Conservation (phyloP, 2,329 filamentous ascomycete species). For the Hypoxylon sp. region DNA sequence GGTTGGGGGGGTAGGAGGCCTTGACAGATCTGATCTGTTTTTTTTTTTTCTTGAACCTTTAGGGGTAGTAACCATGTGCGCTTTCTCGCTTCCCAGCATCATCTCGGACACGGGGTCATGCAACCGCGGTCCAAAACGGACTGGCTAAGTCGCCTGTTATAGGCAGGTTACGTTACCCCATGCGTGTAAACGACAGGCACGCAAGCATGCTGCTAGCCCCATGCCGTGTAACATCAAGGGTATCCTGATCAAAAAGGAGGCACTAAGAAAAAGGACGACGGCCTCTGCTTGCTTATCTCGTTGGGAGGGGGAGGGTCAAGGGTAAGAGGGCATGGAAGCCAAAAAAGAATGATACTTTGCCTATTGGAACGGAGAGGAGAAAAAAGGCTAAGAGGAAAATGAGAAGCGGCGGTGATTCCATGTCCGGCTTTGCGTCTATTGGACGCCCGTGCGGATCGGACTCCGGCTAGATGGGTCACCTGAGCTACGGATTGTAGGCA, state of each 20-base stretch:
- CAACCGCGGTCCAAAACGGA: conserved; percentile 45
- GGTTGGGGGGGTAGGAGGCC: conserved; percentile 21
- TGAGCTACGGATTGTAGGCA: conserved; percentile 4
- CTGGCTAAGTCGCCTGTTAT: conserved; percentile 32
- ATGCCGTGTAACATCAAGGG: conserved; percentile 45
- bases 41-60: too few relatives aligned
- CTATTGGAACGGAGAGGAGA: conserved; percentile 4
- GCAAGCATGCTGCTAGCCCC: conserved; percentile 39
- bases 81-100: conserved; percentile 35
- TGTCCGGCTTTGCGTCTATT: conserved; percentile 18
- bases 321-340: conserved; percentile 25
- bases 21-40: conserved; percentile 29
- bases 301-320: conserved; percentile 11
- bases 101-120: conserved; percentile 45
- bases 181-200: conserved; percentile 39
- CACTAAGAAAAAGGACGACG: conserved; percentile 17
- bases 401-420: not conserved
- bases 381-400: conserved; percentile 7
- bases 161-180: conserved; percentile 25
- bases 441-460: conserved; percentile 27
- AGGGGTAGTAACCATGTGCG: conserved; percentile 36
- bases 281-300: conserved; percentile 23
- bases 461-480: conserved; percentile 31
- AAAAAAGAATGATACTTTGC: not conserved
- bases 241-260: conserved; percentile 31